Evolutionary conservation across 1,284 basidiomycete species (phyloP).

Genomic region (Melampsora americana): DNA sequence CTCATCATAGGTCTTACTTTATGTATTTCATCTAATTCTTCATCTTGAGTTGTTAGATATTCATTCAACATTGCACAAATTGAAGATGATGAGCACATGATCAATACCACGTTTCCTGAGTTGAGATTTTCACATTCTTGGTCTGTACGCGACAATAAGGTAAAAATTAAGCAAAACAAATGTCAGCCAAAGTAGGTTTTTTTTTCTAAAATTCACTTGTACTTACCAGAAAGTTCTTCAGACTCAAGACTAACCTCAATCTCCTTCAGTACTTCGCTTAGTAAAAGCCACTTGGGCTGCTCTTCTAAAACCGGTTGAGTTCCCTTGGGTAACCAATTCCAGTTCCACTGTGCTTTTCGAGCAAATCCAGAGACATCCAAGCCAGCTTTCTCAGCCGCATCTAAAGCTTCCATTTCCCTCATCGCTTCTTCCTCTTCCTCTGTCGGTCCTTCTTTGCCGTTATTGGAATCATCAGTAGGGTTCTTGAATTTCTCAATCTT

Average conservation of each 20-base stretch:
- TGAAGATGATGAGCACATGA: slow-evolving; percentile 81
- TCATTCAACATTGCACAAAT: slow-evolving; percentile 72
- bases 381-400: slow-evolving; percentile 35
- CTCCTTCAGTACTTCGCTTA: slow-evolving; percentile 82
- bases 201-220: not conserved
- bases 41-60: slow-evolving; percentile 62
- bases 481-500: slow-evolving; percentile 51
- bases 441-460: slow-evolving; percentile 36
- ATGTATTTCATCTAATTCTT: slow-evolving; percentile 19
- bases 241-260: slow-evolving; percentile 76
- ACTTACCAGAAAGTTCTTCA: slow-evolving; percentile 45
- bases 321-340: slow-evolving; percentile 68
- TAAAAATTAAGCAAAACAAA: too few species aligned
- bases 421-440: slow-evolving; percentile 43
- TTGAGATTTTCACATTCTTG: slow-evolving; percentile 52
- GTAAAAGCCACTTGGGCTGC: slow-evolving; percentile 85
- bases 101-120: slow-evolving; percentile 61
- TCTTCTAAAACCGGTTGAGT: slow-evolving; percentile 88
- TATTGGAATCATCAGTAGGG: not conserved
- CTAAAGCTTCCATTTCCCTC: slow-evolving; percentile 27
- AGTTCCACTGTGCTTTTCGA: not conserved
- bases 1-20: slow-evolving; percentile 65
- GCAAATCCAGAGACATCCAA: slow-evolving; percentile 9
- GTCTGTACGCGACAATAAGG: not conserved
- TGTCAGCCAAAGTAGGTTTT: not conserved